Conservation (phyloP, 1,284 basidiomycete species). For the Irpex sp. region DNA sequence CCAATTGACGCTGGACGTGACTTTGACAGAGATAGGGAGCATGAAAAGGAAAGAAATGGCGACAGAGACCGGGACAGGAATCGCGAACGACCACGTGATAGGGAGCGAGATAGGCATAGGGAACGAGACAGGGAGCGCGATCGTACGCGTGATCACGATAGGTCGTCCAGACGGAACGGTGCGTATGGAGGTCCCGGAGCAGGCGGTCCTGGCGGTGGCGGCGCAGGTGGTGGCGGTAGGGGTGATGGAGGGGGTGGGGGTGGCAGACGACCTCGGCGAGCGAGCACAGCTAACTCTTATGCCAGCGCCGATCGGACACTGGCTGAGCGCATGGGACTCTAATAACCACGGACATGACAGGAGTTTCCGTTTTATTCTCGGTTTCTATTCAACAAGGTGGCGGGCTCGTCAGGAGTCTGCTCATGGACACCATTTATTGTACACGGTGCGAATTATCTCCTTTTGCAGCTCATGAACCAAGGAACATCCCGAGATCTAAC, state of each 20-base stretch:
- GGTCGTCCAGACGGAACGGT: conserved; percentile 24
- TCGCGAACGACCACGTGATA: conserved; percentile 25
- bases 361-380: conserved; percentile 1
- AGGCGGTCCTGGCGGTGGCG: conserved; percentile 22
- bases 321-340: conserved; percentile 60
- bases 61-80: conserved; percentile 21
- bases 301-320: conserved; percentile 66
- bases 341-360: background rate
- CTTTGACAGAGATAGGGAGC: conserved; percentile 28
- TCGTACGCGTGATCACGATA: conserved; percentile 9
- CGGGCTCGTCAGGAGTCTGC: conserved; percentile 11
- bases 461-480: background rate
- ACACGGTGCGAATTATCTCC: conserved; percentile 40
- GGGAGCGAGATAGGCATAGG: conserved; percentile 34
- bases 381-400: conserved; percentile 1
- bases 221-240: conserved; percentile 30
- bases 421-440: conserved; percentile 32
- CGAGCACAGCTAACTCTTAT: conserved; percentile 26
- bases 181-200: conserved; percentile 23
- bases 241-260: background rate
- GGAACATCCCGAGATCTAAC: conserved; percentile 16
- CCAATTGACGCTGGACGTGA: conserved; percentile 30
- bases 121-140: conserved; percentile 32
- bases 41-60: conserved; percentile 22
- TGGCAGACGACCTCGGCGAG: conserved; percentile 18